Percentiles rank a stretch among this genome's conserved stretches.
phyloP scores from a whole-genome alignment of 148 eudicot species.

The Polygonum aviculare region DNA sequence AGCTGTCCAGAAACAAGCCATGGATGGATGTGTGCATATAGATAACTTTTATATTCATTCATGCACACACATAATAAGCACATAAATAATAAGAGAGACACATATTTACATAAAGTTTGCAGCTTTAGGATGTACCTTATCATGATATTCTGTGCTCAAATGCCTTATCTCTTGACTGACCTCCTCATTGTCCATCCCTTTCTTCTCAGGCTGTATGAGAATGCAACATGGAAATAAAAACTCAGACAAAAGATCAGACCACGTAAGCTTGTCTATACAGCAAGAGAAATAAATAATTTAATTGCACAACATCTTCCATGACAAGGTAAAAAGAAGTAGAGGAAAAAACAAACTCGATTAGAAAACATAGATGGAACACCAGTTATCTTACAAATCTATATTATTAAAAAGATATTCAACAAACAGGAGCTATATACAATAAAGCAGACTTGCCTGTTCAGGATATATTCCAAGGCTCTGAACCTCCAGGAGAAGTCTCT shows the following conservation, averaged over 20 bases:
- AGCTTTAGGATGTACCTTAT: conserved; percentile 30
- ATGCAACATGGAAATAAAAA: not conserved
- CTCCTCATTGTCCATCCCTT: conserved; percentile 34
- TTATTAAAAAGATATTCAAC: not conserved
- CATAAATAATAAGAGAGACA: not conserved
- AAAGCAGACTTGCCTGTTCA: conserved; percentile 36
- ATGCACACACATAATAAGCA: not conserved
- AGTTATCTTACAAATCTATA: not conserved
- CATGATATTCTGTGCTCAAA: conserved; percentile 28
- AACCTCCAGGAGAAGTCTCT: conserved; percentile 53
- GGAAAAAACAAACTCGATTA: not conserved
- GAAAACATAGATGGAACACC: not conserved
- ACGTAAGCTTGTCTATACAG: not conserved
- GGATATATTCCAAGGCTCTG: conserved; percentile 52
- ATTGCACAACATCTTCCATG: not conserved
- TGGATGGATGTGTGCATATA: not conserved
- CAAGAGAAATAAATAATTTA: not conserved
- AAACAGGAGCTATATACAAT: not conserved
- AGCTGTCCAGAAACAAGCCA: not conserved
- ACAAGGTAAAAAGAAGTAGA: not conserved
- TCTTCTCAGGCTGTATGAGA: conserved; percentile 34
- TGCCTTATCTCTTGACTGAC: conserved; percentile 28
- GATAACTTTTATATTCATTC: too few species aligned
- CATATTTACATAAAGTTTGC: not conserved
- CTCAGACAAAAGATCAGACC: not conserved